Percentiles rank a stretch among this genome's conserved stretches.
phyloP scores from a whole-genome alignment of 495 filamentous ascomycete species.

The Pyronema omphalodes region DNA sequence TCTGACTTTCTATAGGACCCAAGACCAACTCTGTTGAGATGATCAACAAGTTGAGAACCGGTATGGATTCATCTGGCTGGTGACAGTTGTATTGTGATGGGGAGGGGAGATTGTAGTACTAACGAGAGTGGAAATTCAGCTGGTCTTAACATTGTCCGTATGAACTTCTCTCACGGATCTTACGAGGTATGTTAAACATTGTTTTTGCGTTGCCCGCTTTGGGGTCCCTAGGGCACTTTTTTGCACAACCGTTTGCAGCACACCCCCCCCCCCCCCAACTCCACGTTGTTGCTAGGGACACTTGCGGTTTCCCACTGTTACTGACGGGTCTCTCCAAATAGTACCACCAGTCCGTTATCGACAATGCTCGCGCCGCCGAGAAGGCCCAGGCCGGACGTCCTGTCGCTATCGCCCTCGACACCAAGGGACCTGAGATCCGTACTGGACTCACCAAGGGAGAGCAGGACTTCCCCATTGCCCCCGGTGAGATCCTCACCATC shows the following conservation, averaged over 20 bases:
- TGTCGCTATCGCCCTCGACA: conserved; percentile 91
- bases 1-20: conserved; percentile 35
- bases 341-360: conserved; percentile 92
- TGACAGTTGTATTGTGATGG: not conserved
- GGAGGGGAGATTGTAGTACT: conserved; percentile 17
- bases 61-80: conserved; percentile 24
- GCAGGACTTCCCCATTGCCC: conserved; percentile 67
- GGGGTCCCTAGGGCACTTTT: too few species aligned
- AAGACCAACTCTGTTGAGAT: conserved; percentile 97
- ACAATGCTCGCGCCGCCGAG: conserved; percentile 79
- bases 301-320: not conserved
- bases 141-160: conserved; percentile 92
- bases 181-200: conserved; percentile 43
- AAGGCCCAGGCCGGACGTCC: conserved; percentile 56
- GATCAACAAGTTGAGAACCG: conserved; percentile 75
- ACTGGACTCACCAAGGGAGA: conserved; percentile 82
- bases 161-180: conserved; percentile 98
- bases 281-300: not conserved
- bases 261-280: not conserved
- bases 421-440: conserved; percentile 96
- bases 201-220: too few species aligned
- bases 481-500: conserved; percentile 73
- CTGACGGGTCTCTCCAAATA: not conserved
- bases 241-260: not conserved
- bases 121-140: conserved; percentile 28